Evolutionary conservation across 2,329 filamentous ascomycete species (phyloP), one percentile per base, ranked within the genome.

Genomic region (Tolypocladium sp.): DNA sequence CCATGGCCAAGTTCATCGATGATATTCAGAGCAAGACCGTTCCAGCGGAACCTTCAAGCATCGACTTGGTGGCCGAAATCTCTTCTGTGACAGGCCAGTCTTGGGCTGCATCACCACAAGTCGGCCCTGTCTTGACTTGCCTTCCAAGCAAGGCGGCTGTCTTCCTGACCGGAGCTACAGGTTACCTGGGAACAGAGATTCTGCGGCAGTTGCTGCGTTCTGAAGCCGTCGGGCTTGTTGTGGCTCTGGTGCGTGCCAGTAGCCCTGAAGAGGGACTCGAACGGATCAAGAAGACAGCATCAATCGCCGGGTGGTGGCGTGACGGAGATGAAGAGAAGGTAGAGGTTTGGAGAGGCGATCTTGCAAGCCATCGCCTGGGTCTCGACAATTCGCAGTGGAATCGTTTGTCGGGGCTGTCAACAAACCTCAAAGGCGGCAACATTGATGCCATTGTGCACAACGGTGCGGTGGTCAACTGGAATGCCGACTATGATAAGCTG

Each of bases 401-500:
- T 54, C 77, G 75, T 12, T 69, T 96, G 5, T 22, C 25, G 22
- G 58, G 57, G 17, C 10, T 7, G 77, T 81, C 2, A 5, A 37
- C 17, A 1, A 22, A 22, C 49, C 10, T 0, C 17, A 10, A 35
- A 17, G 49, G 17, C 7, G 74, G 85, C 5, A 79, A 85, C 44
- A 87, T 87, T 1, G 89, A 95, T 67, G 81, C 86, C 2, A 78
- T 91, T 9, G 82, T 91, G 41, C 88, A 96, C 77, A 96, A 96
- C 68, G 92, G 91, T 52, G 90, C 91, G 20, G 77, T 80, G 42
- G 86, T 90, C 12, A 88, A 95, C 70, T 96, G 91, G 91, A 85
- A 95, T 40, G 81, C 86, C 65, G 85, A 83, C 8, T 96, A 96
- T 72, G 81, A 84, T 12, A 83, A 84, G 52, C 80, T 96, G 63